Evolutionary conservation across 306 rosid genomes (phyloP), one percentile per base, ranked within the genome.

Genomic region (Prunus kanzakura): DNA sequence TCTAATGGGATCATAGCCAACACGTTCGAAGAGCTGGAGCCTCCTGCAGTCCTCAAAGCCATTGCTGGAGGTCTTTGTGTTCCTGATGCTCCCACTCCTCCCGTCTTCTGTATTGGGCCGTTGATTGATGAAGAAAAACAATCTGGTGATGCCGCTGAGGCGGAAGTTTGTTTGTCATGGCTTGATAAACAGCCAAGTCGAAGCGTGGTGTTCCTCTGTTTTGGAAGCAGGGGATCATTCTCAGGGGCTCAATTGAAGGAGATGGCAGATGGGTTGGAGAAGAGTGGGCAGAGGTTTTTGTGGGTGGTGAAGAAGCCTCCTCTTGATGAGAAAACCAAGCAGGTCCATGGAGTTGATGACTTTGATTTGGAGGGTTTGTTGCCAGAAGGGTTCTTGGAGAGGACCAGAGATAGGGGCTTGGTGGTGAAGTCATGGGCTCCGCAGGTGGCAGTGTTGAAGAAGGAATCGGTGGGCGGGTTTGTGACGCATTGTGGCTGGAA

Each of bases 401-500:
- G 85, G 69, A 83, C 81, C 0, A 61, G 7, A 66, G 83, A 64
- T 1, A 66, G 79, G 57, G 86, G 87, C 0, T n/a, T 73, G 83
- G 89, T 86, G 50, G 79, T 86, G 68, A 83, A 41, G 79, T 73
- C 81, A 8, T 82, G 85, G 87, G 86, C 74, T 2, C 81, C 88
- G 50, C 88, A 84, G 68, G 78, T 74, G 78, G 45, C 6, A 8
- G 83, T 81, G 67, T 61, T 84, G 52, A 70, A 35, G n/a, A 75
- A 74, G 65, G 76, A 73, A 67, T 41, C 88, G 0, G 80, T 81
- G 14, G 88, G 85, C 0, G 87, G 79, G 35, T 83, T 83, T 11
- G 84, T 83, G 79, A 83, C 84, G 4, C 87, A 83, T 38, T 83
- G 87, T 6, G 87, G 87, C 19, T 83, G 82, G 82, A 83, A 83